Base-by-base conservation (phyloP, 2,329 filamentous ascomycete genomes). In the Sporothrix humicola region DNA sequence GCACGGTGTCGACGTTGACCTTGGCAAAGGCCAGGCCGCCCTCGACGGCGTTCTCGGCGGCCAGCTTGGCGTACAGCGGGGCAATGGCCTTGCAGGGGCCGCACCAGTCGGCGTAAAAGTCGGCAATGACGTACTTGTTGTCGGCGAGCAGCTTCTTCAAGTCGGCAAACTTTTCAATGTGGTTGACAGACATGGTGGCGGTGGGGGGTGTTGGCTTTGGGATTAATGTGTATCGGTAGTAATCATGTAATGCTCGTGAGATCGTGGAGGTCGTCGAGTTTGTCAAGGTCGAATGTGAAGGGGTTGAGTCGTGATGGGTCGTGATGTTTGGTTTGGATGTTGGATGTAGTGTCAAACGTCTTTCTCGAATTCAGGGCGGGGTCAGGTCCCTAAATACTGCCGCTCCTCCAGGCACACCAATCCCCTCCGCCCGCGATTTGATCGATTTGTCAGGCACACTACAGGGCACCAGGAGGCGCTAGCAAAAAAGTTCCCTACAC, bases 91-190 rank as follows among this genome's bases (percentile, higher is more conserved):
- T 88, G 86, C 88, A 90, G 42, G 88, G 88, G 54, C 84, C 84
- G 81, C 88, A 90, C 88, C 88, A 90, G 78, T 85, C 82, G 74
- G 88, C 88, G 81, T 83, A 86, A 81, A 89, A 89, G 79, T 90
- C 87, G 76, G 87, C 81, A 74, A 85, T 83, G 76, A 89, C 86
- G 81, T 85, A 87, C 65, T 83, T 85, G 66, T 82, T 87, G 10
- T 79, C 80, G 17, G 81, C 77, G 77, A 88, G 78, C 75, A 89
- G 85, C 52, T 81, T 77, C 75, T 87, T 79, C 77, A 89, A 87
- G 77, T 88, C 82, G 69, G 81, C 78, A 76, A 82, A 81, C 68
- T 82, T 80, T 73, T 78, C 81, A 79, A 87, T 82, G 77, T 84
- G 81, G 74, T 81, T 77, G 77, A 80, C 76, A 15, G 74, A 50